These are phyloP conservation scores for Polyporus arcularius DNA, from an alignment of 768 basidiomycete genomes.

Conservation along the genomic window DNA sequence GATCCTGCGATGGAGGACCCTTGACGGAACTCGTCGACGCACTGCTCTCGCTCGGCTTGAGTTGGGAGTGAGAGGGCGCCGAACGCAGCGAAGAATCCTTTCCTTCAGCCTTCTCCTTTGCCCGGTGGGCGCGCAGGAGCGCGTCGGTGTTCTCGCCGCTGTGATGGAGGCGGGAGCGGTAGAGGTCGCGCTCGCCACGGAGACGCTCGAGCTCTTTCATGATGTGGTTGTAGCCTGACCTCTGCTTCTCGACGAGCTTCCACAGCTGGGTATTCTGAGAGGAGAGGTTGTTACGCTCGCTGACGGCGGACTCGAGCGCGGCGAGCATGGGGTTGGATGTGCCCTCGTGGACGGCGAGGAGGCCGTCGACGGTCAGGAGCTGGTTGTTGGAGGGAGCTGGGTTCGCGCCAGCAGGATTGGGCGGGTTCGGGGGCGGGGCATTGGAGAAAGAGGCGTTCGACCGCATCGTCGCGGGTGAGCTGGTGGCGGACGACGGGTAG, in stretches of 20 bases:
- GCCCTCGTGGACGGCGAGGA: conserved; percentile 56
- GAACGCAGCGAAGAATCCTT: conserved; percentile 31
- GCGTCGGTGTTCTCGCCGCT: conserved; percentile 50
- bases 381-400: conserved; percentile 30
- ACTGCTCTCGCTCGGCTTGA: conserved; percentile 27
- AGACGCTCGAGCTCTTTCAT: conserved; percentile 86
- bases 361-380: conserved; percentile 50
- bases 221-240: conserved; percentile 75
- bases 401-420: conserved; percentile 15
- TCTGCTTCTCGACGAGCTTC: conserved; percentile 94
- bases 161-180: conserved; percentile 37
- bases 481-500: conserved; percentile 19
- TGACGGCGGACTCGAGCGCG: conserved; percentile 76
- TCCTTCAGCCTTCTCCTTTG: conserved; percentile 31
- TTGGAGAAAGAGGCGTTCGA: conserved; percentile 23
- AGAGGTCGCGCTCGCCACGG: conserved; percentile 75
- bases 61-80: conserved; percentile 31
- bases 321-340: conserved; percentile 52
- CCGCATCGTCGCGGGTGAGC: conserved; percentile 21
- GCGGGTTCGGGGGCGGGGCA: conserved; percentile 22
- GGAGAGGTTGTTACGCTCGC: conserved; percentile 79
- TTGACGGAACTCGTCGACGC: conserved; percentile 15
- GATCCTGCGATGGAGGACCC: conserved; percentile 25
- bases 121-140: conserved; percentile 30
- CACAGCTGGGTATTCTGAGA: conserved; percentile 89